Evolutionary conservation across 75 land plant species (phyloP), one percentile per base, ranked within the genome.

Genomic region (Azolla pinnata): DNA sequence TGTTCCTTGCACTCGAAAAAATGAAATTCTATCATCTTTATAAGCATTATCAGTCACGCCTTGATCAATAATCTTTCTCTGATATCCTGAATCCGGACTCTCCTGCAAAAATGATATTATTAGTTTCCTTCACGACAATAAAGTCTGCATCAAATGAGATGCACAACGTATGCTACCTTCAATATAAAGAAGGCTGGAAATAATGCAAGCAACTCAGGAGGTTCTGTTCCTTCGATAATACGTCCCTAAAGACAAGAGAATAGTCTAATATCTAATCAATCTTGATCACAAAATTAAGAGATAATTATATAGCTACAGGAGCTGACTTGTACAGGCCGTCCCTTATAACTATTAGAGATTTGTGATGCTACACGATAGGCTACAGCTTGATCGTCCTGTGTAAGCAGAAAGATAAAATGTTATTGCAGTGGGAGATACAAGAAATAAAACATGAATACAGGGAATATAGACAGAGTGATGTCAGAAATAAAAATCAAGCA

Each of bases 151-250:
- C 5, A 23, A 25, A 2, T 52, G 28, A 52, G 25, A 24, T 4
- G 28, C 24, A 54, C 29, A 2, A 18, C 54, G 27, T 59, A 44
- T 12, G 35, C 7, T 59, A 29, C 42, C 42, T 38, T 7, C 42
- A 45, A 59, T 23, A 59, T n/a, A 29, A 81, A 65, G 85, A 95
- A 76, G 56, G 83, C 83, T 49, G 79, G 78, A 66, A 95, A 95
- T 40, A 95, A 71, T 29, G 85, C 90, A 73, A 95, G 42, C 64
- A 95, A 95, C 59, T 95, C 89, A 54, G 96, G 74, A 34, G 99
- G 91, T 63, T 95, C 99, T 71, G 83, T 89, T 47, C 96, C 99
- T 81, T 95, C 78, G 62, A 80, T 60, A 63, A 92, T 70, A 14
- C 84, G 86, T 57, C 84, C 97, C 97, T 92, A 76, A 19, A 70